These are phyloP conservation scores for Trichophyton schoenleinii DNA, from an alignment of 2,329 filamentous ascomycete genomes.

Conservation along the genomic window DNA sequence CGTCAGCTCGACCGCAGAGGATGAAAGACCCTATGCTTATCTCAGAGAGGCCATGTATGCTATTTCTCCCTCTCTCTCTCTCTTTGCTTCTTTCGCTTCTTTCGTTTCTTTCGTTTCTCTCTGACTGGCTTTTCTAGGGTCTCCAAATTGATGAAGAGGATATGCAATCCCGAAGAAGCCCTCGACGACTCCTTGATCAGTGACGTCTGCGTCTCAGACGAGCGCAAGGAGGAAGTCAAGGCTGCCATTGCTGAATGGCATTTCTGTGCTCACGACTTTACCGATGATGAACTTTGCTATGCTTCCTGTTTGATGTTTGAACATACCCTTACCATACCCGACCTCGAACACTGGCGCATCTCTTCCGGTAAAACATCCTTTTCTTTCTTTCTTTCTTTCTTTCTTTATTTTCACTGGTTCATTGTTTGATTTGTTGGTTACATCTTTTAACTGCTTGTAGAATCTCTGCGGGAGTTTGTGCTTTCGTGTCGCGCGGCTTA, in stretches of 20 bases:
- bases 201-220: slow-evolving; percentile 54
- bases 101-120: not conserved
- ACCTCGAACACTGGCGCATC: slow-evolving; percentile 69
- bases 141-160: slow-evolving; percentile 75
- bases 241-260: slow-evolving; percentile 64
- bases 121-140: slow-evolving; percentile 38
- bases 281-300: slow-evolving; percentile 79
- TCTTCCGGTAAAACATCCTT: slow-evolving; percentile 51
- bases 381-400: not conserved
- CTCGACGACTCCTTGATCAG: slow-evolving; percentile 50
- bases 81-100: not conserved
- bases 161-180: slow-evolving; percentile 58
- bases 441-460: slow-evolving; percentile 30
- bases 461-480: slow-evolving; percentile 72
- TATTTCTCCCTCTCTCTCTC: slow-evolving; percentile 4
- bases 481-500: slow-evolving; percentile 87
- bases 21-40: slow-evolving; percentile 78
- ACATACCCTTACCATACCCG: slow-evolving; percentile 71
- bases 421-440: not conserved
- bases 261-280: slow-evolving; percentile 81
- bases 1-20: slow-evolving; percentile 41
- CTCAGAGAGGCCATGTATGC: slow-evolving; percentile 69
- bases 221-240: slow-evolving; percentile 54
- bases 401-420: slow-evolving; percentile 13
- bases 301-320: slow-evolving; percentile 79